Evolutionary conservation across 139 green algal genomes (phyloP), one percentile per base, ranked within the genome.

Genomic region (Desmodesmus armatus): DNA sequence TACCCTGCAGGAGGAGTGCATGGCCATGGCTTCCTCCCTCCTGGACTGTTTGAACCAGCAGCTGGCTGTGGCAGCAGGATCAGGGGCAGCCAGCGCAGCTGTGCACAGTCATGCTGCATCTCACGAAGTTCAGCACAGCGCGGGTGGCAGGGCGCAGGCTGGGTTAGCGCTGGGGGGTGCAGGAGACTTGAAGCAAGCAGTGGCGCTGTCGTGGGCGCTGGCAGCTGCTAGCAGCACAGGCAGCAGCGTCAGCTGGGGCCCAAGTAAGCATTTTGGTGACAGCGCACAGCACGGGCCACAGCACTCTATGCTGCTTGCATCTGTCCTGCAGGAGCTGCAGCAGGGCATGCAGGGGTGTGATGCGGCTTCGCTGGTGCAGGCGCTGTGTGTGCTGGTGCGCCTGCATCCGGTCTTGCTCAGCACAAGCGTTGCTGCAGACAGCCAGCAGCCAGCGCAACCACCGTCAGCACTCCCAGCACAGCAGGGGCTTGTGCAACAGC

Each of bases 151-250:
- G 43, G 63, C n/a, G n/a, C n/a, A n/a, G n/a, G n/a, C n/a, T n/a
- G n/a, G n/a, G n/a, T n/a, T n/a, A n/a, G 2, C 63, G 43, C 41
- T 63, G 15, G 6, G 5, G 27, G 49, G 35, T 27, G 2, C 74
- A 70, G 74, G 51, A 49, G 49, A 33, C 74, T n/a, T n/a, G n/a
- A 69, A 63, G 33, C 21, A 49, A n/a, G 13, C 70, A 0, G 51
- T 82, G 49, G 25, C 70, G 74, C 74, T 82, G 51, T 51, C 70
- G 33, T 67, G 51, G 74, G 74, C 74, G 74, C 74, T 47, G 74
- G 49, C 33, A 70, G 49, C 17, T 13, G 51, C 17, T 82, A 71
- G 51, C 74, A 82, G 33, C 74, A 69, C 29, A 29, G 44, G 66
- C 66, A 74, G 66, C 66, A 49, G 35, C 66, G 33, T n/a, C 60